Conservation (phyloP, 1,139 yeast species). For the Torulaspora globosa region DNA sequence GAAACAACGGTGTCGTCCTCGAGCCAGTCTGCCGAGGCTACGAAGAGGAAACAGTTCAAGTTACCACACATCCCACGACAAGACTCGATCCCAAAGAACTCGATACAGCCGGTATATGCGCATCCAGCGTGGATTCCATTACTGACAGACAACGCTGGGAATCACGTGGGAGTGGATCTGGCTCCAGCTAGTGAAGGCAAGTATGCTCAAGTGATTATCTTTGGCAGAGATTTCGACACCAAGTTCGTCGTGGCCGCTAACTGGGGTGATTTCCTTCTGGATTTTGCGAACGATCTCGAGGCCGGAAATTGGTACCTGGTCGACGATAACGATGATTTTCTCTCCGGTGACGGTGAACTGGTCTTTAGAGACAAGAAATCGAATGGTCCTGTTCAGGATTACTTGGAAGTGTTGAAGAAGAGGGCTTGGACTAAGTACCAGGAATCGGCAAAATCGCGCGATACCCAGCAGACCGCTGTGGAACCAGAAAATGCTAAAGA, state of each 20-base stretch:
- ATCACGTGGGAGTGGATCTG: constrained; percentile 82
- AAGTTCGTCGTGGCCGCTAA: constrained; percentile 72
- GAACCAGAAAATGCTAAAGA: background rate
- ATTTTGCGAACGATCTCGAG: constrained; percentile 81
- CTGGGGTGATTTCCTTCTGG: constrained; percentile 79
- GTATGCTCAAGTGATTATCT: constrained; percentile 80
- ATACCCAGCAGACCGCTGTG: constrained; percentile 2
- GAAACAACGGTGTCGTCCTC: constrained; percentile 2
- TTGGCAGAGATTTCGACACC: constrained; percentile 86
- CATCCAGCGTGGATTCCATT: constrained; percentile 90
- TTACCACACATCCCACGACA: constrained; percentile 52
- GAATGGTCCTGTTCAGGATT: constrained; percentile 49
- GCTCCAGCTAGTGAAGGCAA: constrained; percentile 75
- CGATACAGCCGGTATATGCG: constrained; percentile 69
- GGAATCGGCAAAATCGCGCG: constrained; percentile 5
- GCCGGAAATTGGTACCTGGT: constrained; percentile 67
- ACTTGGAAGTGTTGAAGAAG: constrained; percentile 58
- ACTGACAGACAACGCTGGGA: constrained; percentile 82
- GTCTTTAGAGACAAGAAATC: constrained; percentile 54
- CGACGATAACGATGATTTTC: constrained; percentile 51
- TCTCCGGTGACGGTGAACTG: constrained; percentile 70
- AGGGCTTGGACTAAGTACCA: constrained; percentile 38
- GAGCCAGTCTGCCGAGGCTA: constrained; percentile 7
- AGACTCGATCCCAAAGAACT: constrained; percentile 67
- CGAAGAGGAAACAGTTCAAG: constrained; percentile 31